These are phyloP conservation scores for Bromus sterilis DNA, from an alignment of 176 grass and related monocot genomes.

Conservation along the genomic window DNA sequence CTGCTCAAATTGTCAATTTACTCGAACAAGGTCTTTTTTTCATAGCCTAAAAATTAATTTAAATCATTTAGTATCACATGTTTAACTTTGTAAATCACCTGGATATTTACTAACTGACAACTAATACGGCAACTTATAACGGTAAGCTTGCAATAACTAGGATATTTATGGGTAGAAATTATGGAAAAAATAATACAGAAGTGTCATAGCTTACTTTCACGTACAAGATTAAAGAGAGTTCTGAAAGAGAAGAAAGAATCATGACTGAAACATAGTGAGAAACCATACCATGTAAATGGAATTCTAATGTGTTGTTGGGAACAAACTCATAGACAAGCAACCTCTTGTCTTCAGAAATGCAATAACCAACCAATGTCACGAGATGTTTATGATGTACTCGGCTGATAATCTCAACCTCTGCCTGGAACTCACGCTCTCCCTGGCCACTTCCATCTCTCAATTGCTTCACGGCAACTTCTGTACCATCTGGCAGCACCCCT, in stretches of 20 bases:
- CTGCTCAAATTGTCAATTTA: neutral
- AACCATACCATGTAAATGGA: conserved; percentile 62
- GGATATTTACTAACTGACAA: neutral
- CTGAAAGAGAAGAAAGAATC: neutral
- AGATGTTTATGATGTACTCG: conserved; percentile 88
- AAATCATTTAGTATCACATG: neutral
- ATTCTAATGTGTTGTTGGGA: conserved; percentile 67
- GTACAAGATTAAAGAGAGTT: neutral
- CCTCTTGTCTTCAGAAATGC: conserved; percentile 58
- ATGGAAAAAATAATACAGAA: neutral
- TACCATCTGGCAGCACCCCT: conserved; percentile 63
- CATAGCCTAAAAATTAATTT: neutral
- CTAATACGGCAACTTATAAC: neutral
- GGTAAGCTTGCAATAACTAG: neutral
- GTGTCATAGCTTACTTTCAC: neutral
- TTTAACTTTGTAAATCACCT: neutral
- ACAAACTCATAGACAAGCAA: conserved; percentile 80
- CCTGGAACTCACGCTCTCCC: conserved; percentile 76
- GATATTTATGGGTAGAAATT: neutral
- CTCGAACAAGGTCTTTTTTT: neutral
- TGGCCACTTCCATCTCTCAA: conserved; percentile 63
- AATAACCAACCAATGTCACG: conserved; percentile 64
- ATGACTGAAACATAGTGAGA: neutral
- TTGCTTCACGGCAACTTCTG: conserved; percentile 68
- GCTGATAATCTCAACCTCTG: conserved; percentile 80